Percentiles rank a stretch among this genome's conserved stretches.
Evolutionary conservation across 768 basidiomycete genomes (phyloP).

Genomic region (Chalciporus pseudorubinellus): DNA sequence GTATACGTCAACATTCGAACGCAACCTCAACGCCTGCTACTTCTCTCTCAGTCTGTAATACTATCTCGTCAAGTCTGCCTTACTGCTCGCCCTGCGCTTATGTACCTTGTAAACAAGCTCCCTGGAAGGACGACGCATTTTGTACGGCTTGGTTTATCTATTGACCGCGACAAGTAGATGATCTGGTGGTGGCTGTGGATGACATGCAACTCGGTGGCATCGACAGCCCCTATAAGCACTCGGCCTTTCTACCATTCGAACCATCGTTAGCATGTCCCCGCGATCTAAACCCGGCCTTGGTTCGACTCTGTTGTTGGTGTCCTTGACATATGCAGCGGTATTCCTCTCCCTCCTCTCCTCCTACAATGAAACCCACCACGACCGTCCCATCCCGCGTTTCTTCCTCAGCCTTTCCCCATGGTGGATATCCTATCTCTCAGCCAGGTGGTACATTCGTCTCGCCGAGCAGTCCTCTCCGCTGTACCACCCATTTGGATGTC

Average conservation of each 20-base stretch:
- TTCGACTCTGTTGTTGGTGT: constrained; percentile 12
- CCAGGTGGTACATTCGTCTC: constrained; percentile 22
- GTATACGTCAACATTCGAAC: too few species aligned
- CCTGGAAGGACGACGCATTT: too few species aligned
- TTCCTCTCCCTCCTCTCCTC: constrained; percentile 17
- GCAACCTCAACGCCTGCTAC: too few species aligned
- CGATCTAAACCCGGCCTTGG: not conserved
- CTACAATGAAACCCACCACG: constrained; percentile 5
- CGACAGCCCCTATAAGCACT: not conserved
- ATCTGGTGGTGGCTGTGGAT: constrained; percentile 15
- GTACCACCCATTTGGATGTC: constrained; percentile 25
- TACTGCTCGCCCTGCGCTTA: too few species aligned
- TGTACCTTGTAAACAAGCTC: too few species aligned
- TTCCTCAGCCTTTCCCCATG: constrained; percentile 22
- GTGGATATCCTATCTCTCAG: constrained; percentile 19
- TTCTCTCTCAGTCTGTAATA: too few species aligned
- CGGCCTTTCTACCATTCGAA: not conserved
- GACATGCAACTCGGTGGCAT: not conserved
- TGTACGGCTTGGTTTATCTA: too few species aligned
- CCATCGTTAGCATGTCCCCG: constrained; percentile 14
- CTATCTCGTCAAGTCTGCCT: too few species aligned
- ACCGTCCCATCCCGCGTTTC: constrained; percentile 16
- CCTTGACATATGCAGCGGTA: constrained; percentile 12
- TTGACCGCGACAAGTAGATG: too few species aligned
- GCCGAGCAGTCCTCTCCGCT: constrained; percentile 18